These are phyloP conservation scores for Picea sitchensis DNA, from an alignment of 75 land plant genomes.

Conservation along the genomic window DNA sequence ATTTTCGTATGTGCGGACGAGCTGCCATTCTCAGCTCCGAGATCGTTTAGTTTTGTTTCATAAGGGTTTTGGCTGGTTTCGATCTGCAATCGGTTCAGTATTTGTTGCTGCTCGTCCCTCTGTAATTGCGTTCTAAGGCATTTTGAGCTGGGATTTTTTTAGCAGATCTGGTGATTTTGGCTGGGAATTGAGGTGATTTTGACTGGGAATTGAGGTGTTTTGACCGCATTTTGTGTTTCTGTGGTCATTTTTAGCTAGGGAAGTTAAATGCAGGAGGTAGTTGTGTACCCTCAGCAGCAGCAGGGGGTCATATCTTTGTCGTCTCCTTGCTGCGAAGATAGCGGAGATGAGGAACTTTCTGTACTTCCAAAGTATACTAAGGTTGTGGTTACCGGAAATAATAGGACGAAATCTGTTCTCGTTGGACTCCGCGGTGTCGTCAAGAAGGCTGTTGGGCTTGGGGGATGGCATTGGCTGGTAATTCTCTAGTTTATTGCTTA, in stretches of 20 bases:
- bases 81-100: no score
- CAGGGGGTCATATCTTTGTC: not conserved
- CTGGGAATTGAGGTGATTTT: not conserved
- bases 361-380: slow-evolving; percentile 61
- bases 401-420: slow-evolving; percentile 62
- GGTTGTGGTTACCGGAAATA: slow-evolving; percentile 62
- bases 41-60: no score
- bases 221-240: not conserved
- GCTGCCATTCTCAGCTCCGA: no score
- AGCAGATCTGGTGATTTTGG: slow-evolving; percentile 5
- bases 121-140: not conserved
- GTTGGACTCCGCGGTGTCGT: slow-evolving; percentile 65
- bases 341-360: slow-evolving; percentile 57
- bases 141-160: not conserved
- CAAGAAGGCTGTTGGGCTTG: slow-evolving; percentile 69
- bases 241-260: not conserved
- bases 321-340: slow-evolving; percentile 12
- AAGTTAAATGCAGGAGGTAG: slow-evolving; percentile 10
- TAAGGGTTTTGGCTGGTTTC: no score
- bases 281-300: not conserved
- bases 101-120: no score
- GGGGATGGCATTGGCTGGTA: slow-evolving; percentile 82
- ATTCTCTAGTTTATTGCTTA: not conserved
- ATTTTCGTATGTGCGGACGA: no score
- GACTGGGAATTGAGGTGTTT: not conserved